Base-by-base conservation (phyloP, 331 rosid genomes). In the Acacia concinna region DNA sequence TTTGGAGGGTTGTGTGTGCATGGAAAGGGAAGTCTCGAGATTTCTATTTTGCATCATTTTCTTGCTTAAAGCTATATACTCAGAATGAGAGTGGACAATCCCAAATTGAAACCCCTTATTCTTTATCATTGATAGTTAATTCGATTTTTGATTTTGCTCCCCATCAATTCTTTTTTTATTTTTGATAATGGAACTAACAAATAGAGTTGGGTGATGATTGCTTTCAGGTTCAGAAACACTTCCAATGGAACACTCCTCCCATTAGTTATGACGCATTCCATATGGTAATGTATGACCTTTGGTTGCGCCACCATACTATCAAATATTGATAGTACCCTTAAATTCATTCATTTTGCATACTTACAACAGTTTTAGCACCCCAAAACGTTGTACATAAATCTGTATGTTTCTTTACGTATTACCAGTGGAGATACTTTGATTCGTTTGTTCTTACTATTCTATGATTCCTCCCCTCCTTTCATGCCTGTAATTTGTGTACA, bases 251-350 rank as follows among this genome's bases (percentile, higher is more conserved):
- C 82, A 73, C 99, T 9, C 98, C 98, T 2, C 94, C 99, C 18
- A 46, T 87, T 60, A 89, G 85, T 81, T 85, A 62, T 35, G 98
- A 96, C 85, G 97, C 94, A 74, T 93, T 96, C 80, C 97, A 96
- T 81, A 88, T 93, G 99, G 97, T 93, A 59, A 96, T 93, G 97
- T 93, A 93, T 79, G 97, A 96, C 62, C 97, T 96, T 71, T 96
- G 99, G 97, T 80, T 93, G 82, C 97, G 93, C 80, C 98, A 81
- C 78, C 94, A 89, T 88, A 88, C 89, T 27, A 84, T 96, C 83
- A 87, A 90, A 82, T 96, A 91, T 77, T 96, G 87, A 86, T 78
- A 23, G 85, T 78, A 23, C 7, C 68, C 74, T 73, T 7, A 10
- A 10, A 10, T 37, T 77, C 71, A 32, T 38, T 79, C 64, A 47